These are phyloP conservation scores for Cryptococcus deneoformans DNA, from an alignment of 1,284 basidiomycete species.

Conservation along the genomic window DNA sequence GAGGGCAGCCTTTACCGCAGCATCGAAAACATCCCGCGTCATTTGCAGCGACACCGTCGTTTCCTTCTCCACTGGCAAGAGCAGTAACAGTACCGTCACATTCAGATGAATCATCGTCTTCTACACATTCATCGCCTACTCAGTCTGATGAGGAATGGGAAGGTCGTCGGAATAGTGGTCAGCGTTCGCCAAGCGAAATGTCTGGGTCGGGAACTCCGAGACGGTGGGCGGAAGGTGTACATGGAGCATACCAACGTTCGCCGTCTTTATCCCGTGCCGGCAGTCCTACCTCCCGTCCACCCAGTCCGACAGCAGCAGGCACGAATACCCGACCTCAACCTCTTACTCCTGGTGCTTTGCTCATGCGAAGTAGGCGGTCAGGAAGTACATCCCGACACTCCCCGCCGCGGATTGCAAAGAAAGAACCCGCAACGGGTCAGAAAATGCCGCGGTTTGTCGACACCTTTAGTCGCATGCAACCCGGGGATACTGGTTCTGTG, in stretches of 20 bases:
- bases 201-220: slow-evolving; percentile 27
- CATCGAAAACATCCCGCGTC: slow-evolving; percentile 34
- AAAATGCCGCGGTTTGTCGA: slow-evolving; percentile 10
- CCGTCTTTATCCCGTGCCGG: neutral
- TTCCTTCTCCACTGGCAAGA: slow-evolving; percentile 46
- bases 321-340: slow-evolving; percentile 16
- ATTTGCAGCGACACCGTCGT: slow-evolving; percentile 46
- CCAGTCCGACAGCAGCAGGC: slow-evolving; percentile 6
- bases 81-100: slow-evolving; percentile 41
- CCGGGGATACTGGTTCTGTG: slow-evolving; percentile 3
- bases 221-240: slow-evolving; percentile 8
- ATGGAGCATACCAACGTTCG: slow-evolving; percentile 8
- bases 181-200: neutral
- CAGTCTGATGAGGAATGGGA: slow-evolving; percentile 29
- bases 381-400: slow-evolving; percentile 26
- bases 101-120: slow-evolving; percentile 40
- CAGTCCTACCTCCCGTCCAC: neutral
- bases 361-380: slow-evolving; percentile 33
- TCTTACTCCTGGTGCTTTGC: slow-evolving; percentile 32
- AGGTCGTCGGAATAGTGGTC: slow-evolving; percentile 1
- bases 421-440: slow-evolving; percentile 5
- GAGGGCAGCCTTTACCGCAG: slow-evolving; percentile 14
- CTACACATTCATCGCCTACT: slow-evolving; percentile 28
- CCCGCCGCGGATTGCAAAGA: slow-evolving; percentile 11
- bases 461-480: slow-evolving; percentile 1